Conservation (phyloP, 805 yeast genomes). For the Lachancea cidri region DNA sequence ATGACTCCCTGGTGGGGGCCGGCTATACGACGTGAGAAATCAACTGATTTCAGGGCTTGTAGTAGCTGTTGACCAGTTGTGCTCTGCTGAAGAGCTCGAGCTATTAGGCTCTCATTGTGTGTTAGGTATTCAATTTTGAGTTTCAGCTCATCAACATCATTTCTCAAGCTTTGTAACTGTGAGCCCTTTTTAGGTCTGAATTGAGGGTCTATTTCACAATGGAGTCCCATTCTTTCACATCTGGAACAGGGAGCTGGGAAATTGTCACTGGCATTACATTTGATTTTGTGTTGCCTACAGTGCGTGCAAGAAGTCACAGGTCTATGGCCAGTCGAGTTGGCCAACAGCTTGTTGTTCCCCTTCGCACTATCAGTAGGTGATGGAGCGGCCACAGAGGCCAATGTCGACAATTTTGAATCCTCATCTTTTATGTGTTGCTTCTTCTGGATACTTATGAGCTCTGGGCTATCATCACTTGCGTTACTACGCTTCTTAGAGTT, state of each 20-base stretch:
- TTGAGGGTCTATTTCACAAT: constrained; percentile 86
- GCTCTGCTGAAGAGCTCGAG: constrained; percentile 48
- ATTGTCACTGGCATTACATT: constrained; percentile 83
- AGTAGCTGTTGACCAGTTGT: constrained; percentile 21
- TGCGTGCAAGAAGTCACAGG: constrained; percentile 93
- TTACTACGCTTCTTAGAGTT: constrained; percentile 1
- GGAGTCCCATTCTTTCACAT: constrained; percentile 72
- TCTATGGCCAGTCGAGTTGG: constrained; percentile 49
- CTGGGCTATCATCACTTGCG: neutral
- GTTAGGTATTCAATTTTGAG: constrained; percentile 63
- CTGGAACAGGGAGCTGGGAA: constrained; percentile 79
- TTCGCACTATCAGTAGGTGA: constrained; percentile 1
- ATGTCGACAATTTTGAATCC: constrained; percentile 1
- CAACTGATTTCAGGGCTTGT: constrained; percentile 11
- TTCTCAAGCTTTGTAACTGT: constrained; percentile 75
- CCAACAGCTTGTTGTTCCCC: constrained; percentile 2
- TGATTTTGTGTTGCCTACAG: constrained; percentile 91
- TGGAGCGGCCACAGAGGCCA: neutral
- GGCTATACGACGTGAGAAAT: constrained; percentile 7
- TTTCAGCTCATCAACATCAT: constrained; percentile 78
- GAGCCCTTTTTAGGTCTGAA: constrained; percentile 90
- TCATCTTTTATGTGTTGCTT: constrained; percentile 5
- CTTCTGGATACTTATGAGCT: neutral
- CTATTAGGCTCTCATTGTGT: constrained; percentile 61
- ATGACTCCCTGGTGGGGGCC: constrained; percentile 6